These are phyloP conservation scores for Thinopyrum elongatum DNA, from an alignment of 176 grass and related monocot species.

Conservation along the genomic window DNA sequence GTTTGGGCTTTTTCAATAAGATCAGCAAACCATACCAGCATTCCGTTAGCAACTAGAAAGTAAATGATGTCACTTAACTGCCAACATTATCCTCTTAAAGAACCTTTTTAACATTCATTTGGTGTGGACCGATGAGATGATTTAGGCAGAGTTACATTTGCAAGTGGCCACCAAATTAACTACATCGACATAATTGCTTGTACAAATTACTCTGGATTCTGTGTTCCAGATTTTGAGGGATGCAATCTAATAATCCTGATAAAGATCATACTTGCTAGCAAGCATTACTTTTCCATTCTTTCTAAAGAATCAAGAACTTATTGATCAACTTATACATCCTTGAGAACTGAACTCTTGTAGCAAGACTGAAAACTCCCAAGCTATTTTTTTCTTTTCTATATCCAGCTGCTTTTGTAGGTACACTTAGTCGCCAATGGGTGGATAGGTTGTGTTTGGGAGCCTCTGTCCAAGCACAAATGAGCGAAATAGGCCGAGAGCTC, in stretches of 20 bases:
- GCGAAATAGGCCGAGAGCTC: slow-evolving; percentile 71
- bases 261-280: not conserved
- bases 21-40: not conserved
- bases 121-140: not conserved
- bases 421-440: slow-evolving; percentile 48
- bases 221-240: slow-evolving; percentile 16
- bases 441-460: slow-evolving; percentile 73
- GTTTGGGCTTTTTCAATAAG: not conserved
- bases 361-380: not conserved
- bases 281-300: slow-evolving; percentile 24
- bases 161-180: not conserved
- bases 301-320: slow-evolving; percentile 30
- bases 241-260: not conserved
- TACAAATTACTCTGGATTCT: slow-evolving; percentile 1
- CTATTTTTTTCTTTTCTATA: slow-evolving; percentile 23
- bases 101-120: not conserved
- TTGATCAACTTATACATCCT: slow-evolving; percentile 24
- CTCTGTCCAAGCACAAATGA: slow-evolving; percentile 69
- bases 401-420: slow-evolving; percentile 24
- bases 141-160: not conserved
- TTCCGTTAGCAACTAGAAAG: not conserved
- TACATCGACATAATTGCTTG: not conserved
- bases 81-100: not conserved
- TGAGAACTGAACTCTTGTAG: not conserved
- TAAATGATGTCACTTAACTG: not conserved